Percentiles rank a stretch among this genome's conserved stretches.
Evolutionary conservation across 2,329 filamentous ascomycete genomes (phyloP).

Genomic region (Fusarium duplospermum): DNA sequence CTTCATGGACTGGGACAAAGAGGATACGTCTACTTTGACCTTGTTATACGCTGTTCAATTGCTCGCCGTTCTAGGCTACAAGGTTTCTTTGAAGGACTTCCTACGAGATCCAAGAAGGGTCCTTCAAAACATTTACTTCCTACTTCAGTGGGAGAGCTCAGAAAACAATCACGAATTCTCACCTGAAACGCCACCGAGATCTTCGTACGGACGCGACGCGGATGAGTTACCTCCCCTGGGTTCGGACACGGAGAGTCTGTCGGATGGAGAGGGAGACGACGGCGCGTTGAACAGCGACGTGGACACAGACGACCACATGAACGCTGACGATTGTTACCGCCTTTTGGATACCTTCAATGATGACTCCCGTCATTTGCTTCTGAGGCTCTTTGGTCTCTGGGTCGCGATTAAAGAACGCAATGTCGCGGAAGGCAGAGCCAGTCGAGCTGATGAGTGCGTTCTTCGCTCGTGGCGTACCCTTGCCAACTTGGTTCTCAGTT

Average conservation of each 20-base stretch:
- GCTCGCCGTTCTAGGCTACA: background rate
- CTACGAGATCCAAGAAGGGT: background rate
- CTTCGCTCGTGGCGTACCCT: background rate
- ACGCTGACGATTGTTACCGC: background rate
- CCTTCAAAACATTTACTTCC: background rate
- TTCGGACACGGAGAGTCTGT: background rate
- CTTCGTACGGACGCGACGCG: background rate
- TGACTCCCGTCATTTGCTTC: background rate
- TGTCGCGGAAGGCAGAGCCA: background rate
- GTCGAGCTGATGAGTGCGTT: background rate
- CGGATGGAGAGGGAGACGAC: background rate
- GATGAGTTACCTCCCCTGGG: background rate
- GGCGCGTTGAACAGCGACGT: background rate
- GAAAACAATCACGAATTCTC: background rate
- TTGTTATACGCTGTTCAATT: background rate
- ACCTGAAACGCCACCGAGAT: background rate
- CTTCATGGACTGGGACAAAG: background rate
- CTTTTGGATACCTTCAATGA: background rate
- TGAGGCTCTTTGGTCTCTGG: background rate
- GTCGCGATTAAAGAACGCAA: background rate
- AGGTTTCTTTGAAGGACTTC: background rate
- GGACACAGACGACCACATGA: background rate
- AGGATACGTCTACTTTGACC: background rate
- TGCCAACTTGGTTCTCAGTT: background rate
- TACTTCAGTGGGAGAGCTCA: background rate